Percentiles rank a stretch among this genome's conserved stretches.
Conservation (phyloP, 2,329 filamentous ascomycete genomes). For the Cephalotrichum gorgonifer region DNA sequence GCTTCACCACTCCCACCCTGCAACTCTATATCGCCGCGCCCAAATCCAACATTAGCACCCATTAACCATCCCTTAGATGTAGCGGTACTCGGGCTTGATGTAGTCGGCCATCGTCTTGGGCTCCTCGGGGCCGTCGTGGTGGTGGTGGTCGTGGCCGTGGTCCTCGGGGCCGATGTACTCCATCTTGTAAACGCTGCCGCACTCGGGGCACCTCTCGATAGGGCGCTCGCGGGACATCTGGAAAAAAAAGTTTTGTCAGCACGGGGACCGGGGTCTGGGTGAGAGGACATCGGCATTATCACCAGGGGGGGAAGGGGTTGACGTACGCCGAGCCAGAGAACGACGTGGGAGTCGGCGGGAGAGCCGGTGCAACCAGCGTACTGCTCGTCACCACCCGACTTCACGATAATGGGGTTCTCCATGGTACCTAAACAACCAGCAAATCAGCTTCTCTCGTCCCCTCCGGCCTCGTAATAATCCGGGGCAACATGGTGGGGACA, state of each 20-base stretch:
- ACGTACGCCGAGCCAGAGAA: constrained; percentile 83
- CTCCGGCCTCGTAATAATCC: too few species aligned
- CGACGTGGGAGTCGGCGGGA: constrained; percentile 84
- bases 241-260: not conserved
- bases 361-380: constrained; percentile 92
- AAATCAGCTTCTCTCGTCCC: not conserved
- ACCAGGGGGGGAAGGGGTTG: not conserved
- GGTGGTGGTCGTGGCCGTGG: constrained; percentile 47
- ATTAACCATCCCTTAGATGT: constrained; percentile 22
- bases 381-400: constrained; percentile 90
- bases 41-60: not conserved
- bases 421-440: constrained; percentile 55
- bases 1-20: not conserved
- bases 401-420: constrained; percentile 81
- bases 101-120: constrained; percentile 96
- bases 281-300: too few species aligned
- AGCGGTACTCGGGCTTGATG: constrained; percentile 91
- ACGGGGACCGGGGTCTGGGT: not conserved
- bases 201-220: constrained; percentile 91
- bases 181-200: constrained; percentile 95
- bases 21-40: not conserved
- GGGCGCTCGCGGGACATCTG: constrained; percentile 83
- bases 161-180: constrained; percentile 83
- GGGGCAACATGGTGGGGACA: too few species aligned
- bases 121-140: constrained; percentile 58